These are phyloP conservation scores for Eutypella sp. DNA, from an alignment of 2,329 filamentous ascomycete species.

Conservation along the genomic window DNA sequence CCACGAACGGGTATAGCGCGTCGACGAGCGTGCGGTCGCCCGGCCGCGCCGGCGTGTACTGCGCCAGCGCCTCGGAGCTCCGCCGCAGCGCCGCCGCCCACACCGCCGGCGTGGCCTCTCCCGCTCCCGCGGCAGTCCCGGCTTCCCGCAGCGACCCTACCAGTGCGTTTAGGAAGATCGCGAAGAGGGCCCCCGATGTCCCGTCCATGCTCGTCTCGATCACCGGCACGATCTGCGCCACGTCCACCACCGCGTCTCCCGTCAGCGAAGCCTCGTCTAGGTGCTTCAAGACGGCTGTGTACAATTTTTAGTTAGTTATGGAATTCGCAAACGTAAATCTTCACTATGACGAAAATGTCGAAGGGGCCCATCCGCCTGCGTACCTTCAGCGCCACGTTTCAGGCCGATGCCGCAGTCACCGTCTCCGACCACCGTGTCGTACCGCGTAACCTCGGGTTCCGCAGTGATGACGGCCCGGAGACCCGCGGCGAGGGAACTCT, in stretches of 20 bases:
- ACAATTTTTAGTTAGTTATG: background rate
- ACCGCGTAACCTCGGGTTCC: constrained; percentile 67
- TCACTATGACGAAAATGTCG: background rate
- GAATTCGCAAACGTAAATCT: no score
- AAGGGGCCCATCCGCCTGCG: constrained; percentile 17
- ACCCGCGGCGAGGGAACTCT: constrained; percentile 48
- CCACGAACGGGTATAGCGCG: constrained; percentile 82
- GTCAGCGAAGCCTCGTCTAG: constrained; percentile 39
- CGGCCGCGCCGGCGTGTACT: constrained; percentile 83
- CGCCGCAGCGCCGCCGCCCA: constrained; percentile 64
- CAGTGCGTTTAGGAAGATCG: constrained; percentile 87
- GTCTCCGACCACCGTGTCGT: constrained; percentile 81
- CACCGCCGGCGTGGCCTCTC: constrained; percentile 34
- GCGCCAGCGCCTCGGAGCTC: constrained; percentile 65
- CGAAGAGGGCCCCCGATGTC: constrained; percentile 57
- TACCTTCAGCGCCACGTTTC: constrained; percentile 78
- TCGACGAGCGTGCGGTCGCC: constrained; percentile 91
- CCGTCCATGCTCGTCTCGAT: constrained; percentile 57
- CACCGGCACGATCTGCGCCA: constrained; percentile 47
- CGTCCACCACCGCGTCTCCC: constrained; percentile 49
- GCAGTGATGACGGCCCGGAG: constrained; percentile 59
- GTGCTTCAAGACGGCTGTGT: constrained; percentile 47
- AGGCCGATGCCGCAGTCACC: constrained; percentile 86
- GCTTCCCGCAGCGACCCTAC: constrained; percentile 54
- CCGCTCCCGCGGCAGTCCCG: no score